These are phyloP conservation scores for Ceratobasidium sp. DNA, from an alignment of 1,284 basidiomycete species.

Conservation along the genomic window DNA sequence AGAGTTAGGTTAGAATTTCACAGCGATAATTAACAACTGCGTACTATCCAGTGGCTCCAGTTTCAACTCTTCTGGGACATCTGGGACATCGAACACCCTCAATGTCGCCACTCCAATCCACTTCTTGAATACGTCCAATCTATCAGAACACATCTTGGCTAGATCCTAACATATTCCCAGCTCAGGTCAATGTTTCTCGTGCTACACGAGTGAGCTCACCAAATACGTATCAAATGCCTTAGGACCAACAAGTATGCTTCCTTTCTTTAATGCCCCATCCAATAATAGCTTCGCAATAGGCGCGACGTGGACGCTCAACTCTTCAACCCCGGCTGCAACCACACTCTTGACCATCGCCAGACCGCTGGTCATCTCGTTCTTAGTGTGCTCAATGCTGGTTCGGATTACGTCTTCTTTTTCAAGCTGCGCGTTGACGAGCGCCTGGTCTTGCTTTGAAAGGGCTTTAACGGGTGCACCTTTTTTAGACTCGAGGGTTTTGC, in stretches of 20 bases:
- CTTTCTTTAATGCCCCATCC: conserved; percentile 71
- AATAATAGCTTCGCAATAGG: conserved; percentile 73
- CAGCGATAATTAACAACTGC: conserved; percentile 51
- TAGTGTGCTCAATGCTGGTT: conserved; percentile 67
- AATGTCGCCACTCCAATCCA: conserved; percentile 87
- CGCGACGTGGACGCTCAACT: conserved; percentile 71
- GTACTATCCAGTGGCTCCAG: conserved; percentile 78
- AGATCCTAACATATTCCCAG: conserved; percentile 64
- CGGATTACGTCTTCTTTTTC: conserved; percentile 81
- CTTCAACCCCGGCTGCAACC: conserved; percentile 69
- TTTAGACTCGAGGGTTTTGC: conserved; percentile 84
- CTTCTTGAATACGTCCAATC: conserved; percentile 74
- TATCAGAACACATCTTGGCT: conserved; percentile 73
- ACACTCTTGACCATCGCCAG: conserved; percentile 76
- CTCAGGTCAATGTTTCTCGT: background rate
- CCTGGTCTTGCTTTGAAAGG: conserved; percentile 87
- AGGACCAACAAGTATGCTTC: conserved; percentile 71
- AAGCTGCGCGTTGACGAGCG: conserved; percentile 82
- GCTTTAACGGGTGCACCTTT: conserved; percentile 64
- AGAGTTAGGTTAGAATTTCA: conserved; percentile 30
- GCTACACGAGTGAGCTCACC: conserved; percentile 61
- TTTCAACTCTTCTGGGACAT: conserved; percentile 79
- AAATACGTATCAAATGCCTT: conserved; percentile 82
- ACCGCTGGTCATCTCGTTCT: conserved; percentile 72
- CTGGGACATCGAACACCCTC: conserved; percentile 73